Conservation (phyloP, 495 filamentous ascomycete species). For the Stereocaulon alpinum region DNA sequence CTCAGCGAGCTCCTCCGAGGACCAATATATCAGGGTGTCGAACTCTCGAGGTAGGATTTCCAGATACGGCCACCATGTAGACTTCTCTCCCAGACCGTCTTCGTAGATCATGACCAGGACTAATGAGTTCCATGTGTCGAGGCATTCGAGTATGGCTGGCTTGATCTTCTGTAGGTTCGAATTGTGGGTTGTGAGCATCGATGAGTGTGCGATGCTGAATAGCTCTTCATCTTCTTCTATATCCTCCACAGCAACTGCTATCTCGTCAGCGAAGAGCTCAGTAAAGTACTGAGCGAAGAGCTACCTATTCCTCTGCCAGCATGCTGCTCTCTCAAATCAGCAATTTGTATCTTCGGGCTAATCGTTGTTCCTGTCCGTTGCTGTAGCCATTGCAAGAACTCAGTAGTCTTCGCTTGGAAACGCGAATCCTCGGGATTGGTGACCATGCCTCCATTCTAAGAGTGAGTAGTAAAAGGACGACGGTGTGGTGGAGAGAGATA, state of each 20-base stretch:
- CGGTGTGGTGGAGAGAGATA: background rate
- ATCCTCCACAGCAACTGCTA: constrained; percentile 44
- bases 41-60: constrained; percentile 68
- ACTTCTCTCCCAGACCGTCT: constrained; percentile 47
- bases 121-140: constrained; percentile 50
- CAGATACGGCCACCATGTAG: constrained; percentile 72
- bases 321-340: constrained; percentile 40
- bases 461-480: background rate
- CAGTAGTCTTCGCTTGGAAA: constrained; percentile 38
- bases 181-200: constrained; percentile 44
- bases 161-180: constrained; percentile 39
- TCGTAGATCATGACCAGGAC: constrained; percentile 79
- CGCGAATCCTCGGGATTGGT: constrained; percentile 17
- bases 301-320: constrained; percentile 52
- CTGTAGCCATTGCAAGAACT: constrained; percentile 47
- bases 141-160: constrained; percentile 32
- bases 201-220: constrained; percentile 50
- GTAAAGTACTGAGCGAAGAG: background rate
- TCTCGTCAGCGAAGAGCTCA: constrained; percentile 7
- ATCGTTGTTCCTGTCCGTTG: constrained; percentile 40
- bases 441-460: constrained; percentile 9
- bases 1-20: constrained; percentile 53
- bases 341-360: constrained; percentile 44
- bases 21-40: constrained; percentile 90
- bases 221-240: constrained; percentile 54